Evolutionary conservation across 83 land plant genomes (phyloP).

Genomic region (Thuja plicata): DNA sequence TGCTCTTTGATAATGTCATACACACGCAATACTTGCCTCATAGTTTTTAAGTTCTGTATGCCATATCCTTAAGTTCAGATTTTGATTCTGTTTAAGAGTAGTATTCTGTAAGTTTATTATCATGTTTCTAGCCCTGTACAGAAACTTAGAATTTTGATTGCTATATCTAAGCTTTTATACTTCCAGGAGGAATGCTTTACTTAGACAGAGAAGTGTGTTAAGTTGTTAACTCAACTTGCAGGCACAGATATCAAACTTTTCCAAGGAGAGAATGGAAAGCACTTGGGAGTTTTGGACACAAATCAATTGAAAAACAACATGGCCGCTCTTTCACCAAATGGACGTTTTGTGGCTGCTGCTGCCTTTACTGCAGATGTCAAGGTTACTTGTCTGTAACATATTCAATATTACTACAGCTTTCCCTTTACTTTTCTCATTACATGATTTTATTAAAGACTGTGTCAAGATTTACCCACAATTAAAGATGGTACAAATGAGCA

Average conservation of each 20-base stretch:
- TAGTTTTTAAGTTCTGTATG: background rate
- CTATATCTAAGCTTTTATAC: background rate
- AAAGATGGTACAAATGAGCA: no score
- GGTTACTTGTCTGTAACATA: constrained; percentile 23
- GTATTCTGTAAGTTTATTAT: background rate
- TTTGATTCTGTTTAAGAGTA: background rate
- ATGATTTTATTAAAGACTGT: background rate
- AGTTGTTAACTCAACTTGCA: constrained; percentile 24
- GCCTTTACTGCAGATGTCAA: constrained; percentile 99
- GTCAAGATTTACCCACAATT: no score
- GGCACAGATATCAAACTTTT: constrained; percentile 94
- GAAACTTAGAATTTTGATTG: background rate
- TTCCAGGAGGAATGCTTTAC: background rate
- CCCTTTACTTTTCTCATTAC: background rate
- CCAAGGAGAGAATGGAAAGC: constrained; percentile 83
- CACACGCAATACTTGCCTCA: background rate
- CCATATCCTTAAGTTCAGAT: background rate
- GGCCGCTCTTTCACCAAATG: constrained; percentile 93
- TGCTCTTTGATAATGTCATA: background rate
- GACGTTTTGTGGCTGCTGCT: constrained; percentile 98
- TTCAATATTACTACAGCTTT: background rate
- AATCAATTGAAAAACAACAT: constrained; percentile 93
- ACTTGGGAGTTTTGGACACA: constrained; percentile 79
- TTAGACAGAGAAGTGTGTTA: background rate
- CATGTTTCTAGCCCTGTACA: background rate